Evolutionary conservation across 2,329 filamentous ascomycete species (phyloP), one percentile per base, ranked within the genome.

Genomic region (Ophiocordyceps camponoti-floridani): DNA sequence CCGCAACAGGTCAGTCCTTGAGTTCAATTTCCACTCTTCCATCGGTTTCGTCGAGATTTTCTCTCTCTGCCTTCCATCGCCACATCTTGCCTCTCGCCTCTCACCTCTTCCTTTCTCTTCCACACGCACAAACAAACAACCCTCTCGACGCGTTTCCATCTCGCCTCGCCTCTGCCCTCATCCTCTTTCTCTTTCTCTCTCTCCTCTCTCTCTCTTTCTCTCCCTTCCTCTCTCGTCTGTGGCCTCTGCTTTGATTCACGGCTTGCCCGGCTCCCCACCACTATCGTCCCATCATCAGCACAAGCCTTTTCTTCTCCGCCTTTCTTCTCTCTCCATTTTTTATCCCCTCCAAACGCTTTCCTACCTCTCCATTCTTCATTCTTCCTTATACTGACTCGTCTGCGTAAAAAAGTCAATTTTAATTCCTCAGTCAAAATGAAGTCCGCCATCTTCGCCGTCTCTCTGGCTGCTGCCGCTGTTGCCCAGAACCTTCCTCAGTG

Each of bases 401-500:
- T 40, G 4, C 38, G n/a, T n/a, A n/a, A n/a, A 3, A 19, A n/a
- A 40, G 16, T 40, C 16, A 40, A 19, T 19, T 26, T 26, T 19
- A 19, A 40, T 40, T 11, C 4, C 41, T n/a, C 44, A 50, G 45
- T 55, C 63, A 72, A 64, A 51, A 75, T 74, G 71, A 75, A 73
- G 68, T 60, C 62, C 46, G 55, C 61, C 47, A 49, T 67, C 51
- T 52, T 71, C 52, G 53, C 67, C 53, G 62, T 62, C 56, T 55
- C 63, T 50, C 54, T 68, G 45, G 62, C 62, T 49, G 59, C 63
- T 42, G 54, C 63, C 38, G 62, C 54, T 48, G 58, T 58, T 16
- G 67, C 64, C 38, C 68, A 72, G 55, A 54, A 61, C 45, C 67
- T 75, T 43, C 64, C 70, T 31, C 46, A 55, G 16, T 77, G 73